phyloP scores from a whole-genome alignment of 768 basidiomycete species.

The Tylopilus intermedius region DNA sequence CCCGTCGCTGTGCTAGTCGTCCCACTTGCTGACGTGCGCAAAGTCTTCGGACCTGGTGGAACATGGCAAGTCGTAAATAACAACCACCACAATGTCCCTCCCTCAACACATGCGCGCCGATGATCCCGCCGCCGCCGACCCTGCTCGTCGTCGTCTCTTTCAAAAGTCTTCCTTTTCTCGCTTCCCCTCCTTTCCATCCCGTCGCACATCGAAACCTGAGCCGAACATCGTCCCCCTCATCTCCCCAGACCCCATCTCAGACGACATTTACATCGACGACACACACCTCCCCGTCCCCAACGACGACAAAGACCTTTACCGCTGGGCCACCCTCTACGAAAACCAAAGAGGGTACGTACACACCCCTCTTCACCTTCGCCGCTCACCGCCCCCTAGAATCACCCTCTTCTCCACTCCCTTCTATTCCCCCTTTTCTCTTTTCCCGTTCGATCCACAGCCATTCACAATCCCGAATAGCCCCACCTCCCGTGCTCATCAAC shows the following conservation, averaged over 20 bases:
- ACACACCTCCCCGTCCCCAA: slow-evolving; percentile 18
- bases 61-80: slow-evolving; percentile 1
- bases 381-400: slow-evolving; percentile 35
- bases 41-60: slow-evolving; percentile 11
- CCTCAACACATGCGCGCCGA: slow-evolving; percentile 38
- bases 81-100: slow-evolving; percentile 20
- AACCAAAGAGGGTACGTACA: slow-evolving; percentile 71
- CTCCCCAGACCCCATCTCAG: neutral
- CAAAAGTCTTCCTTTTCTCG: slow-evolving; percentile 32
- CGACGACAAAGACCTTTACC: slow-evolving; percentile 49
- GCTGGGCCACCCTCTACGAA: slow-evolving; percentile 78
- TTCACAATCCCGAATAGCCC: slow-evolving; percentile 56
- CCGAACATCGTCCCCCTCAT: neutral
- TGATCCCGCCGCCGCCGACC: slow-evolving; percentile 39
- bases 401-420: slow-evolving; percentile 69
- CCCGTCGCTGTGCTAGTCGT: slow-evolving; percentile 15
- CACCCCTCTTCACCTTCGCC: neutral
- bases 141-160: slow-evolving; percentile 44
- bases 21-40: slow-evolving; percentile 1
- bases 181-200: slow-evolving; percentile 33
- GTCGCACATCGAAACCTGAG: neutral
- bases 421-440: slow-evolving; percentile 65
- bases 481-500: slow-evolving; percentile 40
- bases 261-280: slow-evolving; percentile 32
- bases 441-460: slow-evolving; percentile 68